Evolutionary conservation across 139 green algal genomes (phyloP).

Genomic region (Tetraselmis striata): DNA sequence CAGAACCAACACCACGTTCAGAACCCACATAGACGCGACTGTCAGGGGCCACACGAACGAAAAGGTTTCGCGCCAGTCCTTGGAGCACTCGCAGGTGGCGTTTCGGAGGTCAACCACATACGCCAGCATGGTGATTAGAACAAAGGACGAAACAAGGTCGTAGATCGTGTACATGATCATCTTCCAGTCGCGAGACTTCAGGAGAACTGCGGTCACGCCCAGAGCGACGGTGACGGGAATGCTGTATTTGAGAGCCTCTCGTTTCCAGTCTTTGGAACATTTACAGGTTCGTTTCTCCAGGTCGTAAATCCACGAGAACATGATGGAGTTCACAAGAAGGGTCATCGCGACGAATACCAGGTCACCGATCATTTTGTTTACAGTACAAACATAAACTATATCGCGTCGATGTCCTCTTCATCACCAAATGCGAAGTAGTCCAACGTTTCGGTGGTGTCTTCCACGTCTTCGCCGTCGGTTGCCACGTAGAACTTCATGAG

Average conservation of each 20-base stretch:
- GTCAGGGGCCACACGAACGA: background rate
- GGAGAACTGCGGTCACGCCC: background rate
- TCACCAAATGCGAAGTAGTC: background rate
- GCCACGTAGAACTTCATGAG: background rate
- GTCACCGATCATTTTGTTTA: background rate
- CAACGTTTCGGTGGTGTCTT: background rate
- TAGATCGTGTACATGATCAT: background rate
- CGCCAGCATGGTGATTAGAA: background rate
- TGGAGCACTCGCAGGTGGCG: background rate
- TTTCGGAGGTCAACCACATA: background rate
- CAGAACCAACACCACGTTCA: background rate
- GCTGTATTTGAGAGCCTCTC: background rate
- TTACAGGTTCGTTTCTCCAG: background rate
- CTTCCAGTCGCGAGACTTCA: background rate
- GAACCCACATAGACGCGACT: background rate
- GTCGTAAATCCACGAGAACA: background rate
- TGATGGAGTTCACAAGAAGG: background rate
- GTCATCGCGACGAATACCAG: background rate
- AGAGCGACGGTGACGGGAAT: background rate
- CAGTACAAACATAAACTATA: no score
- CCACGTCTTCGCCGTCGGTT: background rate
- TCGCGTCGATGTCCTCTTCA: background rate
- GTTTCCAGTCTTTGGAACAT: background rate
- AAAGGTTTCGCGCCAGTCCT: background rate
- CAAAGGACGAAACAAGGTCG: background rate